These are phyloP conservation scores for Styphnolobium japonicum DNA, from an alignment of 306 rosid species.

Conservation along the genomic window DNA sequence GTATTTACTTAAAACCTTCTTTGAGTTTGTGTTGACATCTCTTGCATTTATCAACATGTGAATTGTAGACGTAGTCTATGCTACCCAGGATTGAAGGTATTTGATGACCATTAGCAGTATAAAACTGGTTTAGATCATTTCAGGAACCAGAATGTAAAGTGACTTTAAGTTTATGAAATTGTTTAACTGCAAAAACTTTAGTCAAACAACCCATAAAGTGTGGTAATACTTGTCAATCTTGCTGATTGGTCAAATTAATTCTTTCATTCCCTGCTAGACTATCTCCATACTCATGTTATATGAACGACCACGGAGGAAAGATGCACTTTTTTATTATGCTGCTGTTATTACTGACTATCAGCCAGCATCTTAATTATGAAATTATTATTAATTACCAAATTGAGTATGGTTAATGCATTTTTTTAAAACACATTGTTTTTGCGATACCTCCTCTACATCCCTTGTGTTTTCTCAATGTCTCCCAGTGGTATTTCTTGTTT, in stretches of 20 bases:
- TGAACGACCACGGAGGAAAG: neutral
- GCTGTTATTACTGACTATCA: neutral
- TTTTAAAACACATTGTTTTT: neutral
- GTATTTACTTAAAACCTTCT: no score
- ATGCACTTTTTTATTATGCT: neutral
- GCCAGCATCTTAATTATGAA: neutral
- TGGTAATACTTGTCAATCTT: neutral
- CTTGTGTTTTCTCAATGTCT: neutral
- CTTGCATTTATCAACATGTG: neutral
- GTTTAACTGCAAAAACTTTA: neutral
- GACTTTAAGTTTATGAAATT: neutral
- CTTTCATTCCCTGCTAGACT: neutral
- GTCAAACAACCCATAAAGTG: neutral
- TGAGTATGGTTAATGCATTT: constrained; percentile 3
- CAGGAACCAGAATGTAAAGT: neutral
- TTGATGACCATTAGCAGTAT: neutral
- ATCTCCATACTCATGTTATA: neutral
- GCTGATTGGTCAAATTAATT: neutral
- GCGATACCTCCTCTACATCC: neutral
- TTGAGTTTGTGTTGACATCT: no score
- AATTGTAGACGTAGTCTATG: neutral
- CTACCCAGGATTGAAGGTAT: neutral
- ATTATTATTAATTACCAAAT: neutral
- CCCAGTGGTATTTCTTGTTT: constrained; percentile 13
- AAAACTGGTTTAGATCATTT: neutral